Conservation (phyloP, 495 filamentous ascomycete species). For the Xylaria castorea region DNA sequence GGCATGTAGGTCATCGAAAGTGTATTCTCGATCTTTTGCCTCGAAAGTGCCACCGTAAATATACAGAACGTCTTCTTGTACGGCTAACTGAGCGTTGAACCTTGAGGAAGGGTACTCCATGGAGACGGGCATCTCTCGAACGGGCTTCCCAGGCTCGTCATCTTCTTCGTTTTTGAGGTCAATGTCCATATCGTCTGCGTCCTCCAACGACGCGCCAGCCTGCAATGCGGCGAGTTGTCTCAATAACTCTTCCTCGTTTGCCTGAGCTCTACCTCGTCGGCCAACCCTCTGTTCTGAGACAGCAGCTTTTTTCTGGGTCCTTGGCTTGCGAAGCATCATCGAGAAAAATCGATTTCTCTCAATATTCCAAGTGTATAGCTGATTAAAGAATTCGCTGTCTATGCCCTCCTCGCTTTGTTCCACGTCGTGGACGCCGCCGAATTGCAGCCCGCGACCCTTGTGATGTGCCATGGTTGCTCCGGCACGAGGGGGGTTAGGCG, state of each 20-base stretch:
- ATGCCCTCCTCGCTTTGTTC: slow-evolving; percentile 94
- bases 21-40: slow-evolving; percentile 91
- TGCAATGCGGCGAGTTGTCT: slow-evolving; percentile 83
- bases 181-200: slow-evolving; percentile 64
- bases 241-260: slow-evolving; percentile 88
- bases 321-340: slow-evolving; percentile 73
- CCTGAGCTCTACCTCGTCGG: slow-evolving; percentile 73
- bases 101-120: slow-evolving; percentile 85
- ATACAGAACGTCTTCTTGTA: slow-evolving; percentile 90
- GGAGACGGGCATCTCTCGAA: slow-evolving; percentile 61
- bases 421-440: slow-evolving; percentile 94
- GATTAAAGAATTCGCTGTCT: slow-evolving; percentile 94
- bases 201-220: slow-evolving; percentile 65
- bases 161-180: slow-evolving; percentile 50
- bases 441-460: slow-evolving; percentile 89
- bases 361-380: slow-evolving; percentile 87
- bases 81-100: slow-evolving; percentile 88
- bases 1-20: slow-evolving; percentile 90
- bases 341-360: slow-evolving; percentile 94
- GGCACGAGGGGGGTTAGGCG: slow-evolving; percentile 81
- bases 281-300: slow-evolving; percentile 63
- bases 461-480: slow-evolving; percentile 89
- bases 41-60: slow-evolving; percentile 95
- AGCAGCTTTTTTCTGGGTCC: slow-evolving; percentile 61
- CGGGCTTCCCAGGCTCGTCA: slow-evolving; percentile 55